Evolutionary conservation across 1,284 basidiomycete genomes (phyloP).

Genomic region (Acaromyces ingoldii): DNA sequence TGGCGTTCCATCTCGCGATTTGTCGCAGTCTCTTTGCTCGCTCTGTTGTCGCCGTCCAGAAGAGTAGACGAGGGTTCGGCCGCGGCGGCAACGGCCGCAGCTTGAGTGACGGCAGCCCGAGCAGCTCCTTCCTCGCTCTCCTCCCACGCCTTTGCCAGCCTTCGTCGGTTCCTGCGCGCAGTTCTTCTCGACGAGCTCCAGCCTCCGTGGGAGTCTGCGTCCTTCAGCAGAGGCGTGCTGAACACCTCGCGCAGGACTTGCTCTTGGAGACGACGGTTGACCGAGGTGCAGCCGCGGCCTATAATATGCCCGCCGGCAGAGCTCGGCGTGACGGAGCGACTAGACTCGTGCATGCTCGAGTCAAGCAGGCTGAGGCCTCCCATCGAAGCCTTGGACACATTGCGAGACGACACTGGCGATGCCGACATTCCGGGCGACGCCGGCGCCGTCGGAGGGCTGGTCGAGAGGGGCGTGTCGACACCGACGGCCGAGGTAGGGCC

Average conservation of each 20-base stretch:
- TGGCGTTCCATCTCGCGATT: too few relatives aligned
- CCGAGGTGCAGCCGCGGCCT: conserved; percentile 44
- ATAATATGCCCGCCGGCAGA: conserved; percentile 16
- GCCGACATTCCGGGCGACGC: neutral
- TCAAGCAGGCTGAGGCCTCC: neutral
- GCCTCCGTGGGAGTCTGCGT: conserved; percentile 1
- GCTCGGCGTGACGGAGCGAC: neutral
- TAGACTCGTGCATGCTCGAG: neutral
- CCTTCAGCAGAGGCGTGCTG: conserved; percentile 33
- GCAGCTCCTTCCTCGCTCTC: conserved; percentile 33
- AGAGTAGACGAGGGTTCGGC: too few relatives aligned
- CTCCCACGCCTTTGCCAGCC: conserved; percentile 43
- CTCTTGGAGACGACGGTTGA: conserved; percentile 48
- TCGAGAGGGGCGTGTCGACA: neutral
- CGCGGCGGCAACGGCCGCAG: too few relatives aligned
- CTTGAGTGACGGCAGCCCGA: neutral
- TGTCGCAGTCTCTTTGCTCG: too few relatives aligned
- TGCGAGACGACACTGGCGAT: neutral
- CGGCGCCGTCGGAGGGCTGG: neutral
- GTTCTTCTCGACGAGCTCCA: conserved; percentile 13
- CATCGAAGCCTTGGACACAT: neutral
- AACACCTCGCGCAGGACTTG: conserved; percentile 50
- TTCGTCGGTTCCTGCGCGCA: conserved; percentile 29
- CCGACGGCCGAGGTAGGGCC: neutral
- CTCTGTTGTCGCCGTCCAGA: too few relatives aligned